Evolutionary conservation across 768 basidiomycete species (phyloP).

Genomic region (Ramaria rubella): DNA sequence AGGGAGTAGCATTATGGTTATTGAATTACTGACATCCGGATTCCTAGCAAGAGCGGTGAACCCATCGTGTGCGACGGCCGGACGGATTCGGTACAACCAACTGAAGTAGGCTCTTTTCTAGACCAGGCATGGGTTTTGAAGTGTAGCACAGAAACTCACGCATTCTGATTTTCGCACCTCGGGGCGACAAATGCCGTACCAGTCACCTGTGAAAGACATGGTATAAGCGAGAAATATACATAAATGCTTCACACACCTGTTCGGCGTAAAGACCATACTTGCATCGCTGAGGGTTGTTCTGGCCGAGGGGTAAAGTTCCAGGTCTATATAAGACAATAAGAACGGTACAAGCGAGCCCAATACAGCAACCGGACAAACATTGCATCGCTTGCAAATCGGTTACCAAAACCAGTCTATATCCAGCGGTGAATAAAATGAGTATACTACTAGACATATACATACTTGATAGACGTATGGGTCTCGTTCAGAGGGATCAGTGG

Average conservation of each 20-base stretch:
- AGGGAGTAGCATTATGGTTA: background rate
- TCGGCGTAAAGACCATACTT: conserved; percentile 61
- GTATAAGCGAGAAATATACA: too few relatives aligned
- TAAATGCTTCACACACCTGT: conserved; percentile 38
- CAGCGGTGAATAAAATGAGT: background rate
- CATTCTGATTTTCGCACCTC: conserved; percentile 43
- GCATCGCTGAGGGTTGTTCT: conserved; percentile 56
- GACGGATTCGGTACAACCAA: conserved; percentile 62
- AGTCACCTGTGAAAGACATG: too few relatives aligned
- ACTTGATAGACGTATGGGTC: background rate
- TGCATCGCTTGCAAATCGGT: background rate
- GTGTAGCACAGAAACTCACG: conserved; percentile 32
- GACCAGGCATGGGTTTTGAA: too few relatives aligned
- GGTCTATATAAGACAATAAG: conserved; percentile 31
- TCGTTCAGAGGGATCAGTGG: background rate
- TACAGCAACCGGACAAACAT: background rate
- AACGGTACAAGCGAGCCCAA: background rate
- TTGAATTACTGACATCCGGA: conserved; percentile 40
- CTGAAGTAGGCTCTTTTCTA: conserved; percentile 29
- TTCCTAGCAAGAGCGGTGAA: conserved; percentile 51
- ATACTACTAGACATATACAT: background rate
- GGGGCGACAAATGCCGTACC: conserved; percentile 57
- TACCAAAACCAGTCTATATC: background rate
- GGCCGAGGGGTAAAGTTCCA: conserved; percentile 49
- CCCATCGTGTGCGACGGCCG: conserved; percentile 60